These are phyloP conservation scores for Claviceps digitariae DNA, from an alignment of 2,329 filamentous ascomycete genomes.

Conservation along the genomic window DNA sequence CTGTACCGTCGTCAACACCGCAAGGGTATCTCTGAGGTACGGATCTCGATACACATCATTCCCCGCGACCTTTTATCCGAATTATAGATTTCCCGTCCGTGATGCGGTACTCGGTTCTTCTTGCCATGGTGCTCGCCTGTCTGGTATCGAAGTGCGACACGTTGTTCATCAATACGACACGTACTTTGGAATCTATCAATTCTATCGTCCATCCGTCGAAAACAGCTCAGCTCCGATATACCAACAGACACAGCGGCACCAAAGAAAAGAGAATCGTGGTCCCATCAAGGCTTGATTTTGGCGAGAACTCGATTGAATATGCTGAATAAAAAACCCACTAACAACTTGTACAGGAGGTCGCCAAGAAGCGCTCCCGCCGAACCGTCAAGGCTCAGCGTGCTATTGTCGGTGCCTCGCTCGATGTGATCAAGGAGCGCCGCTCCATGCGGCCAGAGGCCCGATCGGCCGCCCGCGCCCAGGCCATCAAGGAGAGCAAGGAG, in stretches of 20 bases:
- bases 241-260: neutral
- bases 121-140: neutral
- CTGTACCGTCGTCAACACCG: conserved; percentile 98
- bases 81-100: neutral
- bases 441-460: conserved; percentile 90
- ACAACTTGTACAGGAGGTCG: conserved; percentile 67
- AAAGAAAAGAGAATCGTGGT: neutral
- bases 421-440: conserved; percentile 99
- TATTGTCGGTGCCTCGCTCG: conserved; percentile 97
- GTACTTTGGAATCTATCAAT: no score
- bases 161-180: no score
- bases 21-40: conserved; percentile 99
- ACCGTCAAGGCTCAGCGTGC: conserved; percentile 98
- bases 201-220: no score
- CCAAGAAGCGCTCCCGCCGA: conserved; percentile 98
- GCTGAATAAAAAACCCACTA: conserved; percentile 10
- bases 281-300: neutral
- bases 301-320: neutral
- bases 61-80: no score
- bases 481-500: conserved; percentile 97
- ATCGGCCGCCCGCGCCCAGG: conserved; percentile 72
- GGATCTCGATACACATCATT: conserved; percentile 22
- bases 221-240: neutral
- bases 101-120: neutral
- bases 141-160: neutral